Evolutionary conservation across 345 rosid genomes (phyloP), one percentile per base, ranked within the genome.

Genomic region (Acer negundo): DNA sequence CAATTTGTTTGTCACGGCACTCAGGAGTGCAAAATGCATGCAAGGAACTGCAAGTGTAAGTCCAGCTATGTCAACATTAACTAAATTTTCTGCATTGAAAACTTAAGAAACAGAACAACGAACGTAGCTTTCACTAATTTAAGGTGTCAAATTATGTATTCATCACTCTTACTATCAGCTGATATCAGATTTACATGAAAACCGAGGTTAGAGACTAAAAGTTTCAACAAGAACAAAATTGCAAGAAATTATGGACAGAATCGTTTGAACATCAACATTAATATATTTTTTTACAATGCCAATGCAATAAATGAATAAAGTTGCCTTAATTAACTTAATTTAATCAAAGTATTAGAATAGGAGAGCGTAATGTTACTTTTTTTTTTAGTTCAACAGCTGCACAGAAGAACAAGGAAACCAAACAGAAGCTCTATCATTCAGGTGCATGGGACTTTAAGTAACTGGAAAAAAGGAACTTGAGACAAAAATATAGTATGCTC

Each of bases 21-120:
- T 78, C 79, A 24, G 59, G 80, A 15, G 82, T 58, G 44, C 87
- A 86, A 80, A 83, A 86, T 44, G 85, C 80, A 67, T 24, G 31
- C 44, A 80, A 68, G 64, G 74, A 46, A 20, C 87, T 83, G 81
- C 82, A 49, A 69, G 58, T 62, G 61, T 62, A 61, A 69, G 55
- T 23, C 67, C 68, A 66, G 31, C 42, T 66, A 47, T 40, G 23
- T 38, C 16, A 16, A 58, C 22, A 40, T 35, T 26, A n/a, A 22
- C 61, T 40, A 38, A 58, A 28, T 5, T 11, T 53, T 75, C 72
- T 42, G 55, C 11, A 74, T 4, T 47, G 65, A 62, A 64, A 6
- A 56, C 7, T 24, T 7, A 66, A 35, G 26, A 22, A 55, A 53
- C 28, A 20, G 59, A 24, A 20, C 31, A 1, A 35, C 11, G 12